Evolutionary conservation across 768 basidiomycete species (phyloP), one percentile per base, ranked within the genome.

Genomic region (Rubroboletus satanas): DNA sequence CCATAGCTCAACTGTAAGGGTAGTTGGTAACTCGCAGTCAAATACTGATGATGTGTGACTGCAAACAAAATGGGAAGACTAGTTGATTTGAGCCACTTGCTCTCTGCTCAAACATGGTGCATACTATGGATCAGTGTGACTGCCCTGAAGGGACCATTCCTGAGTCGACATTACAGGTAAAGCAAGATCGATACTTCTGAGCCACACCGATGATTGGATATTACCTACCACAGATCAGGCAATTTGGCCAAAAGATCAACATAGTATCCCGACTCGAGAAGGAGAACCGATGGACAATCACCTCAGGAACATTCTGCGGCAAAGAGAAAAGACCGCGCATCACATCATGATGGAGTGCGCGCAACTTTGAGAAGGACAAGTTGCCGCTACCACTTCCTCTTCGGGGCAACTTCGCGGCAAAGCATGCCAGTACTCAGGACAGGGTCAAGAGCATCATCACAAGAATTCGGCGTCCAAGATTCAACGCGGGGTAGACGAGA

Each of bases 371-470:
- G 37, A 35, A 46, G 21, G 28, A 50, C n/a, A 23, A n/a, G 36
- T 55, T 51, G 45, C 41, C 45, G 48, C 49, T 50, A 26, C n/a
- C 21, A 39, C 33, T 62, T 38, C 61, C 60, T 46, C 36, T 57
- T 62, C 26, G 7, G 44, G 56, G 21, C 23, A 5, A 32, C 60
- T 62, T 58, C 60, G 52, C 55, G 31, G 60, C 46, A 54, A 37
- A 21, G 38, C 21, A 37, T 28, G 35, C 36, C n/a, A 41, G 26
- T 2, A 18, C 28, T 15, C 33, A 5, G 33, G 23, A 46, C 28
- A 49, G 43, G 47, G 36, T 31, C 39, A 31, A 49, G 43, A 15
- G 29, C 39, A 47, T 46, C 46, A 41, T 12, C 32, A n/a, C 42
- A 23, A 21, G 56, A 47, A 53, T 23, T n/a, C 5, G 10, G 35